These are phyloP conservation scores for Candida methanosorbosa DNA, from an alignment of 805 yeast genomes.

Conservation along the genomic window DNA sequence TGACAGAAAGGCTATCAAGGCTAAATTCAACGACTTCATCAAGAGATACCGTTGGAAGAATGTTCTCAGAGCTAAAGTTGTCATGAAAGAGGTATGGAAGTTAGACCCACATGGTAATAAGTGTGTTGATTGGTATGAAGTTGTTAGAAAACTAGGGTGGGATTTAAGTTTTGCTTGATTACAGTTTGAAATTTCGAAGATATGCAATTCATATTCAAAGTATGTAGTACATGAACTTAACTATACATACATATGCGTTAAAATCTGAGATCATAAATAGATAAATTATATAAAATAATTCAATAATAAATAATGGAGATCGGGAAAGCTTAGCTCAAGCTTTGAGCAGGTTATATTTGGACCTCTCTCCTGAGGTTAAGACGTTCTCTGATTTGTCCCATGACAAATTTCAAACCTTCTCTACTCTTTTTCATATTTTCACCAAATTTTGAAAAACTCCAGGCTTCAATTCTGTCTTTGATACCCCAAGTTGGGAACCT, in stretches of 20 bases:
- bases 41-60: constrained; percentile 64
- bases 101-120: constrained; percentile 41
- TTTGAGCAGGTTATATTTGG: neutral
- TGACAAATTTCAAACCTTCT: constrained; percentile 68
- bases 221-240: neutral
- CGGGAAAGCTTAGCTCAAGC: too few species aligned
- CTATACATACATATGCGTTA: neutral
- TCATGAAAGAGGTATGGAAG: constrained; percentile 42
- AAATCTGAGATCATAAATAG: neutral
- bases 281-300: neutral
- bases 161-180: constrained; percentile 74
- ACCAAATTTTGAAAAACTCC: constrained; percentile 67
- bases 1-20: constrained; percentile 44
- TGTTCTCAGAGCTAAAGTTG: constrained; percentile 32
- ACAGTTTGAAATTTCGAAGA: too few species aligned
- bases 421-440: constrained; percentile 60
- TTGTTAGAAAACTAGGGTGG: constrained; percentile 64
- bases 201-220: too few species aligned
- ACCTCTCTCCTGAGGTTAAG: neutral
- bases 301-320: neutral
- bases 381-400: constrained; percentile 35
- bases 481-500: constrained; percentile 54
- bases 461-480: constrained; percentile 66
- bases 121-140: constrained; percentile 65
- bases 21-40: constrained; percentile 46